phyloP scores from a whole-genome alignment of 306 rosid species.

The Geum urbanum region DNA sequence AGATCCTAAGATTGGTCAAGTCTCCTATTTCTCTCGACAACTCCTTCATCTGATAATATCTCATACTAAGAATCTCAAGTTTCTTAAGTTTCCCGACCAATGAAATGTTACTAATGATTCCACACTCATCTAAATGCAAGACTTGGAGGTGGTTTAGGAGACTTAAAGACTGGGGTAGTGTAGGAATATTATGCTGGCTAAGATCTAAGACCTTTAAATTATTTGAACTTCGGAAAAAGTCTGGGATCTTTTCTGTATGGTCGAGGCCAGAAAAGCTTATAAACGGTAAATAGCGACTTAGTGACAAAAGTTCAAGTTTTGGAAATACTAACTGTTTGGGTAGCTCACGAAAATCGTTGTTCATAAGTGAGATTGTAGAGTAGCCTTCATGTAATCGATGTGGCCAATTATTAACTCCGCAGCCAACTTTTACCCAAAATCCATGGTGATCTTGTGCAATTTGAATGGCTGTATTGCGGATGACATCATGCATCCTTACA shows the following conservation, averaged over 20 bases:
- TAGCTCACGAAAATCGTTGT: not conserved
- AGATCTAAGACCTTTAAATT: not conserved
- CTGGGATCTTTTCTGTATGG: not conserved
- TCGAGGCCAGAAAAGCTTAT: too few species aligned
- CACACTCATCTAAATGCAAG: not conserved
- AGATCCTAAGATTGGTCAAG: not conserved
- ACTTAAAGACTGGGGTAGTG: not conserved
- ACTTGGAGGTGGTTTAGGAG: not conserved
- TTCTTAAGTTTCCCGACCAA: not conserved
- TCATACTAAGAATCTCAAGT: not conserved
- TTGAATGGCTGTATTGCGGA: slow-evolving; percentile 20
- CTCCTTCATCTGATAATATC: not conserved
- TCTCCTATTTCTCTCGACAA: not conserved
- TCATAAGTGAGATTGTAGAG: slow-evolving; percentile 8
- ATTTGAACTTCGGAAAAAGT: not conserved
- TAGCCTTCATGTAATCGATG: not conserved
- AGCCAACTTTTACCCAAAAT: slow-evolving; percentile 6
- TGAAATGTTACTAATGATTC: rapidly evolving
- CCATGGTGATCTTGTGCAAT: slow-evolving; percentile 4
- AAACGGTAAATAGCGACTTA: not conserved
- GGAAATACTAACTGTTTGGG: slow-evolving; percentile 7
- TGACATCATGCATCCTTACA: slow-evolving; percentile 33
- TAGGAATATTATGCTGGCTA: not conserved
- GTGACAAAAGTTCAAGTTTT: slow-evolving; percentile 16
- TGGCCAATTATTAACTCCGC: slow-evolving; percentile 1